Base-by-base conservation (phyloP, 768 basidiomycete genomes). In the Lanmaoa pseudosensibilis region DNA sequence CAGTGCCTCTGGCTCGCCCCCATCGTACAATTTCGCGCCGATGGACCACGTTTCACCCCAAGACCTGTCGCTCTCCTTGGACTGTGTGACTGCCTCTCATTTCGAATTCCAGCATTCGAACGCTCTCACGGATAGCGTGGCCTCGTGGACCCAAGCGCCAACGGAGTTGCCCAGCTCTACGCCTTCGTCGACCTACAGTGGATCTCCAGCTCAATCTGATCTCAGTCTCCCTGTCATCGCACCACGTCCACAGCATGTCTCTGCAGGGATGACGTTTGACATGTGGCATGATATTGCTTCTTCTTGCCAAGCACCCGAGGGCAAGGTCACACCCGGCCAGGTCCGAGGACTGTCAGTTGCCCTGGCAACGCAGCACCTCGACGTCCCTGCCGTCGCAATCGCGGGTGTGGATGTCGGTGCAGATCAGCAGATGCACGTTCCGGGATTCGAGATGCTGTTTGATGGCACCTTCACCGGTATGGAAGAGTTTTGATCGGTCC, bases 101-200 rank as follows among this genome's bases (percentile, higher is more conserved):
- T 32, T 57, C 27, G 56, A 60, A 43, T 21, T 62, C 12, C 52
- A 46, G 10, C 59, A 61, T 21, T 12, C 49, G 13, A 37, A n/a
- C 47, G 32, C 50, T 16, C 13, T 56, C 54, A 55, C 27, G 44
- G 48, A 40, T 56, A 60, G 4, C 19, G 30, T 37, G 1, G 2
- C 46, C 0, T 52, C 63, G 11, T 66, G 65, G 65, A 19, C 46
- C 7, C 45, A 34, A 12, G 25, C 62, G 54, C 52, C 59, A 64
- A 12, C 52, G 21, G 61, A 59, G 30, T 57, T 65, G 7, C 7
- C 64, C 2, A 50, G 63, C 33, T 76, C 77, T 1, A 65, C 70
- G 8, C 68, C 78, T 0, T 78, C 79, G 0, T 77, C 80, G 2
- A 66, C 71, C 6, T 80, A 80, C 61, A 74, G 77, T 0, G 75